These are phyloP conservation scores for Emergomyces pasteurianus DNA, from an alignment of 2,329 filamentous ascomycete species.

Conservation along the genomic window DNA sequence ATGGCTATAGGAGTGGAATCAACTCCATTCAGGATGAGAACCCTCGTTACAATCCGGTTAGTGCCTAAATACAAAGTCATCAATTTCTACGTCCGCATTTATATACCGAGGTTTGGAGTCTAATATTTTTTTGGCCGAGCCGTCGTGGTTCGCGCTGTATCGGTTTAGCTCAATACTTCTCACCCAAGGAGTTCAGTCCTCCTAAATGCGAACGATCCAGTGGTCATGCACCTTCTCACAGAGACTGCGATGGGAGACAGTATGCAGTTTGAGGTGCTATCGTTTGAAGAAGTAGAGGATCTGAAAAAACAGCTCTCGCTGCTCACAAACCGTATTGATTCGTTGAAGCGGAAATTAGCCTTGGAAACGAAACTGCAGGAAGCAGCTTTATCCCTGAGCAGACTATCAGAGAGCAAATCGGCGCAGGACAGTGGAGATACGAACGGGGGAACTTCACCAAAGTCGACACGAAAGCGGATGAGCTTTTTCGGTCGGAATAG, in stretches of 20 bases:
- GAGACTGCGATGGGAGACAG: constrained; percentile 90
- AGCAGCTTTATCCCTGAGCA: constrained; percentile 75
- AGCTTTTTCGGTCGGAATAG: constrained; percentile 38
- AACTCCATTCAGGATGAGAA: constrained; percentile 44
- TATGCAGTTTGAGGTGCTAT: constrained; percentile 70
- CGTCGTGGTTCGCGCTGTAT: not conserved
- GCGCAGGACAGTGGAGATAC: constrained; percentile 26
- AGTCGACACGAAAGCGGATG: constrained; percentile 42
- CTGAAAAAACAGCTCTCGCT: constrained; percentile 76
- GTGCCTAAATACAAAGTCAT: constrained; percentile 16
- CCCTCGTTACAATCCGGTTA: constrained; percentile 47
- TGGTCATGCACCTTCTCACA: constrained; percentile 82
- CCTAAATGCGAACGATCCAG: constrained; percentile 41
- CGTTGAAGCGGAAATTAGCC: constrained; percentile 67
- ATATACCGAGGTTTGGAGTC: not conserved
- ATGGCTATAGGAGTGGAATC: constrained; percentile 48
- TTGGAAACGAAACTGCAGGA: constrained; percentile 92
- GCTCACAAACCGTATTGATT: constrained; percentile 65
- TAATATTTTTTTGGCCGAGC: not conserved
- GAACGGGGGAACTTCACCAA: constrained; percentile 28
- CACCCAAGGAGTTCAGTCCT: constrained; percentile 24
- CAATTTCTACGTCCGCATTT: not conserved
- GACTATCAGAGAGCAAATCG: constrained; percentile 59
- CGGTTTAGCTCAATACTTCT: constrained; percentile 40
- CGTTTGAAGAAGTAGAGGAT: constrained; percentile 80